Evolutionary conservation across 2,329 filamentous ascomycete genomes (phyloP).

Genomic region (Cladorrhinum sp.): DNA sequence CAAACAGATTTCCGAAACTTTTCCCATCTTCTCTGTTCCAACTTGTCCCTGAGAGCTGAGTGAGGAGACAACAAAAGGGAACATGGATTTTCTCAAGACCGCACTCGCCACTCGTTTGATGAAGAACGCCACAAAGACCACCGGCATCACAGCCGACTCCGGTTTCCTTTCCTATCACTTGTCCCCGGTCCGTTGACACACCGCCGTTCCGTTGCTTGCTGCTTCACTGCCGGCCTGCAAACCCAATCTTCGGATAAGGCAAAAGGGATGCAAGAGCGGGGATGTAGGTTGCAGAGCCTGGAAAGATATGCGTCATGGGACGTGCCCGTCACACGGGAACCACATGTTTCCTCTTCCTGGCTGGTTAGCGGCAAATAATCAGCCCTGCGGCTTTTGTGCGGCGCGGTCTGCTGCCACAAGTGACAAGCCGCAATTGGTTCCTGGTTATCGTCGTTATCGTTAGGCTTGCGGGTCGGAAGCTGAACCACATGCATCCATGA

Average conservation of each 20-base stretch:
- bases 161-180: not conserved
- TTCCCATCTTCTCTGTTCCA: not conserved
- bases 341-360: not conserved
- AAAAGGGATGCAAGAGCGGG: not conserved
- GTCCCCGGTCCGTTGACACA: not conserved
- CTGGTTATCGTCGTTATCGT: not conserved
- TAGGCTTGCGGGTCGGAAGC: not conserved
- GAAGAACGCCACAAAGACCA: not conserved
- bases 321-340: not conserved
- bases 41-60: not conserved
- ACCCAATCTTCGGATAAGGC: not conserved
- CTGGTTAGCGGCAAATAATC: not conserved
- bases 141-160: not conserved
- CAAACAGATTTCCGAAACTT: not conserved
- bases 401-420: not conserved
- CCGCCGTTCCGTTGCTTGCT: not conserved
- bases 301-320: not conserved
- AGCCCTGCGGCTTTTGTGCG: constrained; percentile 19
- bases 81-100: no score
- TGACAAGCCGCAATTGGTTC: not conserved
- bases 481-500: not conserved
- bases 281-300: not conserved
- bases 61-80: no score
- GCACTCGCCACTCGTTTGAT: not conserved
- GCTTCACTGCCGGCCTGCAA: not conserved